Conservation (phyloP, 208 protist genomes). For the Trypanosoma vivax region DNA sequence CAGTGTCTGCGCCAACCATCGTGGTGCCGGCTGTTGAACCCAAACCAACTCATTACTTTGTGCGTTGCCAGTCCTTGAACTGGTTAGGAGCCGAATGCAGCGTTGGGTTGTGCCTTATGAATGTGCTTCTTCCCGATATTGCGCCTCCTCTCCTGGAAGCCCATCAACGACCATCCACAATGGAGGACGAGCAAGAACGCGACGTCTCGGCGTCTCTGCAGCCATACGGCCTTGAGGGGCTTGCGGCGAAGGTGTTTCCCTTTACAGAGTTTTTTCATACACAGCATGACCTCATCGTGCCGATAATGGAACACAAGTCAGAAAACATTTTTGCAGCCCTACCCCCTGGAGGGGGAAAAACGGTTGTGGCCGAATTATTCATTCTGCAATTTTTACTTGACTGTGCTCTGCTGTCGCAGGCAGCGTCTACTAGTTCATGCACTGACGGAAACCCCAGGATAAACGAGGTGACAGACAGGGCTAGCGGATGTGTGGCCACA, state of each 20-base stretch:
- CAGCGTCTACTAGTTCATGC: not conserved
- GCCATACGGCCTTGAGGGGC: conserved; percentile 73
- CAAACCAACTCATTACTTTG: conserved; percentile 93
- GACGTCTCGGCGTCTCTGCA: conserved; percentile 67
- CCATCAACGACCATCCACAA: conserved; percentile 49
- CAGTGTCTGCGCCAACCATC: conserved; percentile 81
- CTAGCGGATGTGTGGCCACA: not conserved
- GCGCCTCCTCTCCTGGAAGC: conserved; percentile 63
- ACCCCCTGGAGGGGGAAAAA: conserved; percentile 95
- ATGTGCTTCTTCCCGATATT: conserved; percentile 84
- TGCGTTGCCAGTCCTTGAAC: conserved; percentile 85
- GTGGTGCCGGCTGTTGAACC: conserved; percentile 97
- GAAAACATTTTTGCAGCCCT: conserved; percentile 94
- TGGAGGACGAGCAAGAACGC: conserved; percentile 57
- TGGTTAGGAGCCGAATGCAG: conserved; percentile 77
- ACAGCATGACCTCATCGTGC: conserved; percentile 92
- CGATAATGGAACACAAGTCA: conserved; percentile 90
- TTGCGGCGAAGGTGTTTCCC: conserved; percentile 78
- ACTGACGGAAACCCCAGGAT: not conserved
- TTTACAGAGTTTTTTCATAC: conserved; percentile 93
- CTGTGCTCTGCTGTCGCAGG: conserved; percentile 26
- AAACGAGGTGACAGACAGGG: not conserved
- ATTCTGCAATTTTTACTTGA: conserved; percentile 73
- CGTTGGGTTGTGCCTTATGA: conserved; percentile 92
- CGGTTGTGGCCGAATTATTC: conserved; percentile 81